Percentiles rank a stretch among this genome's conserved stretches.
Conservation (phyloP, 2,329 filamentous ascomycete genomes). For the Penicillium sp. region DNA sequence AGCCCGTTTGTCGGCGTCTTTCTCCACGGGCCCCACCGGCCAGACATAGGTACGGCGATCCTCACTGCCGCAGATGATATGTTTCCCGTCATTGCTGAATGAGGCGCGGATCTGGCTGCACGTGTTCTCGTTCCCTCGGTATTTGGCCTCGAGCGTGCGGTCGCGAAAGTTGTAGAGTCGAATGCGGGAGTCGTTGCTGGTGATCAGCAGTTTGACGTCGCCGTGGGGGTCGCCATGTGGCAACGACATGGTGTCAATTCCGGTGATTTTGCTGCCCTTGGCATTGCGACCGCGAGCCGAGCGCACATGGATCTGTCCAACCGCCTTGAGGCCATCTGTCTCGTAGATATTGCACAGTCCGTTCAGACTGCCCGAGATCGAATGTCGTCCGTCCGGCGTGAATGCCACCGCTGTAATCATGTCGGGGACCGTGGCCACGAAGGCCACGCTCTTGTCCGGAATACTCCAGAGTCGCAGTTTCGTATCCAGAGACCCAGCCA, state of each 20-base stretch:
- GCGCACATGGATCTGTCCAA: conserved; percentile 83
- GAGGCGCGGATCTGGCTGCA: conserved; percentile 82
- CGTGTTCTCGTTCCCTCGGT: conserved; percentile 81
- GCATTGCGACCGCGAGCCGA: conserved; percentile 86
- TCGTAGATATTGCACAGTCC: conserved; percentile 85
- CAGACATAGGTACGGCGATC: conserved; percentile 85
- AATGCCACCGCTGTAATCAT: conserved; percentile 93
- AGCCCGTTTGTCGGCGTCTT: conserved; percentile 68
- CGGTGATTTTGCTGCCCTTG: conserved; percentile 94
- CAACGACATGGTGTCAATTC: conserved; percentile 75
- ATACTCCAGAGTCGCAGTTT: conserved; percentile 92
- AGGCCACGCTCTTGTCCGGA: conserved; percentile 84
- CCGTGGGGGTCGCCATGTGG: no score
- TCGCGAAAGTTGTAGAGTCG: conserved; percentile 81
- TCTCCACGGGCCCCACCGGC: conserved; percentile 57
- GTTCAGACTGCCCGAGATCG: conserved; percentile 77
- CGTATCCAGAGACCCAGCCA: conserved; percentile 83
- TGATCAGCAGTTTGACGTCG: conserved; percentile 78
- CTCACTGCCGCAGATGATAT: conserved; percentile 88
- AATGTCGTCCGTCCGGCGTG: conserved; percentile 78
- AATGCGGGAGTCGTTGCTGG: conserved; percentile 88
- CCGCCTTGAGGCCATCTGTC: conserved; percentile 75
- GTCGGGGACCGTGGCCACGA: conserved; percentile 64
- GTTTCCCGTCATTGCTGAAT: conserved; percentile 76
- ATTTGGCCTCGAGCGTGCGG: conserved; percentile 76